Percentiles rank a stretch among this genome's conserved stretches.
Conservation (phyloP, 352 stramenopile species). For the Phytophthora hibernalis region DNA sequence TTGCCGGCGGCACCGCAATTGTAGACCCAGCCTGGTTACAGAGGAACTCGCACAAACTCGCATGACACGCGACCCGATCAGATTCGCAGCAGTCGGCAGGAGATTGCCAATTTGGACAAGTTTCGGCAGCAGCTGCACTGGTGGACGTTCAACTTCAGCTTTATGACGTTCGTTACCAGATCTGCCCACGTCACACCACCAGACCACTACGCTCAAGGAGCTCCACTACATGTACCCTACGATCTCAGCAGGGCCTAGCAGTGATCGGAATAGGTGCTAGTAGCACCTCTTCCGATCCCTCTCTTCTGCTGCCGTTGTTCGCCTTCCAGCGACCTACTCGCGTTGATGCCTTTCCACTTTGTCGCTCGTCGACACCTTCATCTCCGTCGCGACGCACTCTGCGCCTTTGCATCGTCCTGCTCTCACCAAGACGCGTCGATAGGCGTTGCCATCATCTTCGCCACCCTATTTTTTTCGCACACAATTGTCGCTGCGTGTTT, state of each 20-base stretch:
- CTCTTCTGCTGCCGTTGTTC: conserved; percentile 4
- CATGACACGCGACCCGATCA: conserved; percentile 17
- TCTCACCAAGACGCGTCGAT: neutral
- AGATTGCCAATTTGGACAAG: neutral
- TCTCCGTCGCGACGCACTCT: neutral
- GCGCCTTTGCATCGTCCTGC: conserved; percentile 2
- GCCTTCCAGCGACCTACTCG: neutral
- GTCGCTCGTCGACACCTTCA: conserved; percentile 17
- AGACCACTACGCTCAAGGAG: conserved; percentile 6
- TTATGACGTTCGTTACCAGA: conserved; percentile 36
- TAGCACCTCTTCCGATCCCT: conserved; percentile 4
- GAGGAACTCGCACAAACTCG: conserved; percentile 10
- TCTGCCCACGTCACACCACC: conserved; percentile 25
- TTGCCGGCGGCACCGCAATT: conserved; percentile 11
- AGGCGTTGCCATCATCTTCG: neutral
- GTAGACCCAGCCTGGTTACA: neutral
- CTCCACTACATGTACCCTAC: conserved; percentile 18
- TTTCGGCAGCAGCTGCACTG: conserved; percentile 5
- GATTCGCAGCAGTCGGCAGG: conserved; percentile 6
- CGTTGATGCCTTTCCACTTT: neutral
- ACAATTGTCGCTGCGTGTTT: conserved; percentile 3
- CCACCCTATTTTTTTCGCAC: conserved; percentile 3
- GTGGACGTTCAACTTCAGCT: conserved; percentile 33
- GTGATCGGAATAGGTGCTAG: too few species aligned
- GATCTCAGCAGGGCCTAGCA: conserved; percentile 22